A percentile compares a stretch with the other conserved stretches of the same genome.
Conservation (phyloP, 2,329 filamentous ascomycete species). For the Aspergillus chevalieri region DNA sequence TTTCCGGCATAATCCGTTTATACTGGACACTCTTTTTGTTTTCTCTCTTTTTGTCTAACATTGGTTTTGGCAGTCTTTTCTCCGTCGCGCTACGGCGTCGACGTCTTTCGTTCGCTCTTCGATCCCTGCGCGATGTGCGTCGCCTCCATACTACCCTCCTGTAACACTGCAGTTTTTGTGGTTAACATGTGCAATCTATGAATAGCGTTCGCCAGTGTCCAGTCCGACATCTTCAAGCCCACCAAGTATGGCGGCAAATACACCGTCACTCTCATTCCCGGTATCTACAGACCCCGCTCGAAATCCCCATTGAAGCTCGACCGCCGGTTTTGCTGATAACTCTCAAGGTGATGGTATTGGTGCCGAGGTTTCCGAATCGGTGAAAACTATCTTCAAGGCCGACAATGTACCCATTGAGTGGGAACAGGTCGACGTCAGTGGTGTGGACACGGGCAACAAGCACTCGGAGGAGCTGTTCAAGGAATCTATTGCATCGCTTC, state of each 20-base stretch:
- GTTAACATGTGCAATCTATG: constrained; percentile 15
- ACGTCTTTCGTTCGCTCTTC: constrained; percentile 45
- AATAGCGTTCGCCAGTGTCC: constrained; percentile 66
- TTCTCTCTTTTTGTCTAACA: not conserved
- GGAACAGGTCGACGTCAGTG: constrained; percentile 96
- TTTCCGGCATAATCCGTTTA: no score
- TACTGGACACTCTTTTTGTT: not conserved
- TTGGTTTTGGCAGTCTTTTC: constrained; percentile 45
- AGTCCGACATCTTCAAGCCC: constrained; percentile 97
- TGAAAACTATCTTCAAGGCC: constrained; percentile 99
- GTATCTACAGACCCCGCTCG: constrained; percentile 40
- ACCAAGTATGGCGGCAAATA: constrained; percentile 99
- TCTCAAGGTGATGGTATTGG: constrained; percentile 80
- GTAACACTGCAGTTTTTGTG: constrained; percentile 4
- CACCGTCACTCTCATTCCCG: constrained; percentile 96
- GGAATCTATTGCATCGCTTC: constrained; percentile 89
- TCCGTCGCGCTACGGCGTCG: constrained; percentile 47
- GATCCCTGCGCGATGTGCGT: constrained; percentile 51
- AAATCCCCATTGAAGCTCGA: not conserved
- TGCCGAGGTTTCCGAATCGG: constrained; percentile 93
- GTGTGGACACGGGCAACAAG: constrained; percentile 76
- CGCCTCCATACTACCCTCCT: constrained; percentile 6
- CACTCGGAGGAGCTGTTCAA: constrained; percentile 92
- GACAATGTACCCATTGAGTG: constrained; percentile 98
- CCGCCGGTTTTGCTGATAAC: constrained; percentile 10